Conservation (phyloP, 2,329 filamentous ascomycete species). For the Escovopsis sp. region DNA sequence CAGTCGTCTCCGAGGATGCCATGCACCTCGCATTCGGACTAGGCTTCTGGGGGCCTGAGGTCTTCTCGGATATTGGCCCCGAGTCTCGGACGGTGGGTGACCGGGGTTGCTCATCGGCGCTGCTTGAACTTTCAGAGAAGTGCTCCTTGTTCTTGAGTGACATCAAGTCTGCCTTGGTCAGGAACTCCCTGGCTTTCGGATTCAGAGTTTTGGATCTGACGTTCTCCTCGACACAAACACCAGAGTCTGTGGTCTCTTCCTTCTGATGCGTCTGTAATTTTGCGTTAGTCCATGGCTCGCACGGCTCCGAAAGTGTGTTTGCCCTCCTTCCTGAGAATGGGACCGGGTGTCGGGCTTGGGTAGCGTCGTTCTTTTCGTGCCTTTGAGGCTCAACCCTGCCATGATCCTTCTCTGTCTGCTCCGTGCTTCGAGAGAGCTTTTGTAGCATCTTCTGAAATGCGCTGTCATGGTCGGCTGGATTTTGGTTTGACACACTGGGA, state of each 20-base stretch:
- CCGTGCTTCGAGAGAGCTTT: constrained; percentile 9
- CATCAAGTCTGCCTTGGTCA: constrained; percentile 12
- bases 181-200: constrained; percentile 20
- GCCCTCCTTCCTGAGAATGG: neutral
- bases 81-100: neutral
- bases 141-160: neutral
- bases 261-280: neutral
- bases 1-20: too few relatives aligned
- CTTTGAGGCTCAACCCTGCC: neutral
- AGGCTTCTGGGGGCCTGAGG: neutral
- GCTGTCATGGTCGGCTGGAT: neutral
- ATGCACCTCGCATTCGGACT: neutral
- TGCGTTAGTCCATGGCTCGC: neutral
- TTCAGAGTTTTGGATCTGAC: constrained; percentile 12
- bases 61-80: neutral
- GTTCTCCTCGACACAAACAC: constrained; percentile 5
- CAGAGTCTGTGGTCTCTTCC: constrained; percentile 9
- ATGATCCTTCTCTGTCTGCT: neutral
- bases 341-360: neutral
- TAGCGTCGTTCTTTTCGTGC: neutral
- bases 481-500: too few relatives aligned
- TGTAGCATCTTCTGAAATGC: constrained; percentile 16
- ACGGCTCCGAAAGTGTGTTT: neutral
- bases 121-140: neutral
- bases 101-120: neutral